A percentile compares a stretch with the other conserved stretches of the same genome.
phyloP scores from a whole-genome alignment of 2,329 filamentous ascomycete genomes.

The Fusarium solani-melongenae region DNA sequence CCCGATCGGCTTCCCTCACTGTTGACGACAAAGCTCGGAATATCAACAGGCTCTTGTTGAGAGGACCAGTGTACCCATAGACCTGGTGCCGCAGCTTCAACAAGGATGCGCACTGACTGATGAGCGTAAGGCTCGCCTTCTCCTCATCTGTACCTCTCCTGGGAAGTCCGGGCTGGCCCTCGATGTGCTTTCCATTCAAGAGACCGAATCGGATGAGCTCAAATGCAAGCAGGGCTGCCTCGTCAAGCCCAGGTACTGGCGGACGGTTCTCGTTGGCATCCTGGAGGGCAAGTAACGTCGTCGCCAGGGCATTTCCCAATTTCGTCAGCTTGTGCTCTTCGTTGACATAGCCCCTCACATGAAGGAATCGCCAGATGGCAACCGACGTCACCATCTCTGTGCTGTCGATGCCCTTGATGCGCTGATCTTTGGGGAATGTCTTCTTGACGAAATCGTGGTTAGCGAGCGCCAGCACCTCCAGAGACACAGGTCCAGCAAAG shows the following conservation, averaged over 20 bases:
- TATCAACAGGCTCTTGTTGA: constrained; percentile 88
- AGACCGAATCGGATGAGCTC: constrained; percentile 85
- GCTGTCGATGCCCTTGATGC: constrained; percentile 71
- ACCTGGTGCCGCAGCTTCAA: constrained; percentile 83
- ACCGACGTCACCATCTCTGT: constrained; percentile 77
- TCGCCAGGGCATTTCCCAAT: constrained; percentile 85
- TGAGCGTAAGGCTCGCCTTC: constrained; percentile 80
- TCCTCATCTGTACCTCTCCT: constrained; percentile 74
- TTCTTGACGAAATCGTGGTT: constrained; percentile 76
- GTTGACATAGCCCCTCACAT: constrained; percentile 87
- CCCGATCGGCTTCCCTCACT: constrained; percentile 82
- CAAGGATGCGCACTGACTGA: constrained; percentile 87
- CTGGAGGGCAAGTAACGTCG: constrained; percentile 72
- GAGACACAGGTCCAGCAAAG: constrained; percentile 57
- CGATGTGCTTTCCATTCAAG: constrained; percentile 75
- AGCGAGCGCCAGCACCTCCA: constrained; percentile 75
- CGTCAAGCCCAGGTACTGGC: constrained; percentile 68
- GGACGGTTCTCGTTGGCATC: constrained; percentile 60
- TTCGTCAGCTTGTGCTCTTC: constrained; percentile 80
- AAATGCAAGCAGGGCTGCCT: constrained; percentile 83
- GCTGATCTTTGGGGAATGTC: constrained; percentile 70
- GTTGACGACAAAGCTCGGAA: constrained; percentile 87
- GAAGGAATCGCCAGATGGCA: constrained; percentile 87
- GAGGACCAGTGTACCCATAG: constrained; percentile 92
- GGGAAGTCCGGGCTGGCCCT: constrained; percentile 66